Evolutionary conservation across 208 protist species (phyloP).

Genomic region (Vickermania ingenoplastis): DNA sequence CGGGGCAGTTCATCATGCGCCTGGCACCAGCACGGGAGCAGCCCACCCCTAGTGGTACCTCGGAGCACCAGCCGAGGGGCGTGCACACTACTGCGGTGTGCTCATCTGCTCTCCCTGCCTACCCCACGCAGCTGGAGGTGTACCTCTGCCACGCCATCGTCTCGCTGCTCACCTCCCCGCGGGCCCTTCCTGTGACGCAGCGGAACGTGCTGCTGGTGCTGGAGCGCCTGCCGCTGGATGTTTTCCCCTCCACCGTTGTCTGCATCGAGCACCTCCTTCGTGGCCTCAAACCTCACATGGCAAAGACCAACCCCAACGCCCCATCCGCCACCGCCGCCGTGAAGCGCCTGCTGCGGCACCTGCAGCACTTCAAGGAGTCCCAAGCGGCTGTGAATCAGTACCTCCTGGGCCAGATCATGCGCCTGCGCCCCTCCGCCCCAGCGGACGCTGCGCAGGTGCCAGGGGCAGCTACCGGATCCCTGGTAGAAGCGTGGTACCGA

Average conservation of each 20-base stretch:
- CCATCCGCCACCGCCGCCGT: constrained; percentile 56
- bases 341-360: constrained; percentile 34
- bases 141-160: constrained; percentile 40
- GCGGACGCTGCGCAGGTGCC: too few species aligned
- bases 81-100: background rate
- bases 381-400: background rate
- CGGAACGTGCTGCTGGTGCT: constrained; percentile 57
- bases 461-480: too few species aligned
- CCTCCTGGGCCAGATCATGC: background rate
- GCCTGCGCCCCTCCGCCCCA: too few species aligned
- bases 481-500: too few species aligned
- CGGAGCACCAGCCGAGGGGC: background rate
- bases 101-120: constrained; percentile 8
- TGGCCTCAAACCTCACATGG: constrained; percentile 40
- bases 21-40: background rate
- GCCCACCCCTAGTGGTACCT: background rate
- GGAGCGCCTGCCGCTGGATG: constrained; percentile 34
- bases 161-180: constrained; percentile 32
- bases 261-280: constrained; percentile 43
- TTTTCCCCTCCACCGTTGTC: constrained; percentile 42
- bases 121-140: constrained; percentile 48
- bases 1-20: background rate
- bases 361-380: constrained; percentile 4
- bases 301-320: constrained; percentile 45
- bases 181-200: constrained; percentile 39